Conservation (phyloP, 371 early-diverging fungal species). For the Circinella umbellata region DNA sequence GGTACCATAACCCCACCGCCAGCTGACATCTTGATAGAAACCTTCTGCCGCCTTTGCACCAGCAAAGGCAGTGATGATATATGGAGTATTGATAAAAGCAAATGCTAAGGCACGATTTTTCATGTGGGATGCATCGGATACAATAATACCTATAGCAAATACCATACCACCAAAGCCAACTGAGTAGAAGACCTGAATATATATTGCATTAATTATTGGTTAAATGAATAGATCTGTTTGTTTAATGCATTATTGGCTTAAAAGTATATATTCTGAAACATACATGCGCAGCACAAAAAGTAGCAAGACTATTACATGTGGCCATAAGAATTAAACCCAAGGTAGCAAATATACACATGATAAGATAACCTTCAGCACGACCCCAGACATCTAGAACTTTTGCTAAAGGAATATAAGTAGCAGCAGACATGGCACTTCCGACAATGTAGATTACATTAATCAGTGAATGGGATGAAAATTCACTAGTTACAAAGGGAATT, state of each 20-base stretch:
- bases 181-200: constrained; percentile 18
- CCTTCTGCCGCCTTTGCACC: constrained; percentile 15
- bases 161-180: constrained; percentile 25
- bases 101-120: constrained; percentile 19
- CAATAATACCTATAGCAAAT: constrained; percentile 15
- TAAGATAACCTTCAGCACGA: constrained; percentile 26
- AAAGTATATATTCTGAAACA: neutral
- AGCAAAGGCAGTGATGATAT: constrained; percentile 17
- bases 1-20: constrained; percentile 27
- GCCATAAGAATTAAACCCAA: constrained; percentile 23
- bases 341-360: constrained; percentile 25
- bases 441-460: constrained; percentile 28
- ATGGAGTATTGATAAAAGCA: constrained; percentile 18
- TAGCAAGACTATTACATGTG: constrained; percentile 20
- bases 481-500: constrained; percentile 27
- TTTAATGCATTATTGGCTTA: no score
- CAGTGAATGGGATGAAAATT: constrained; percentile 21
- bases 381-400: constrained; percentile 27
- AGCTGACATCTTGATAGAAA: constrained; percentile 14
- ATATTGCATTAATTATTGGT: no score
- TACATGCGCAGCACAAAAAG: constrained; percentile 32
- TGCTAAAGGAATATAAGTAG: constrained; percentile 23
- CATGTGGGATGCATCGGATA: constrained; percentile 11
- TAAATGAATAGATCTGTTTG: no score
- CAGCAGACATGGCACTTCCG: constrained; percentile 26